Conservation (phyloP, 2,329 filamentous ascomycete species). For the Colletotrichum horii region DNA sequence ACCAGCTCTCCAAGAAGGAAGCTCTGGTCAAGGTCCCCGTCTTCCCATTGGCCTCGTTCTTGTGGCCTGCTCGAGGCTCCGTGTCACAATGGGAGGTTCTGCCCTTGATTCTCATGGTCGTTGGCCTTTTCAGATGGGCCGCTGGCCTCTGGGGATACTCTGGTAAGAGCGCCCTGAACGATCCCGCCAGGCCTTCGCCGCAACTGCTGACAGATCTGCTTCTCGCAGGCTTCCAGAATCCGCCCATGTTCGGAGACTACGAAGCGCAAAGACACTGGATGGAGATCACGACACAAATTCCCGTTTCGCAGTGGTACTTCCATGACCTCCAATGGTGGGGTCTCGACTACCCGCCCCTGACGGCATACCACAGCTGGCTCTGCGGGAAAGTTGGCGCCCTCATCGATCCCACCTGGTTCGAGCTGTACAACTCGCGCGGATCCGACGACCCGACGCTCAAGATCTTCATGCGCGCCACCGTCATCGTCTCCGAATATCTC, state of each 20-base stretch:
- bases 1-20: conserved; percentile 39
- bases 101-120: conserved; percentile 85
- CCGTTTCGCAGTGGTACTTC: conserved; percentile 96
- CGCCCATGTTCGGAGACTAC: conserved; percentile 95
- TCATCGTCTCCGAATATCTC: conserved; percentile 89
- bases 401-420: conserved; percentile 87
- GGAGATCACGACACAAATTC: conserved; percentile 90
- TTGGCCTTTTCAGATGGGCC: conserved; percentile 92
- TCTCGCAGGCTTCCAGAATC: conserved; percentile 71
- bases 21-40: conserved; percentile 66
- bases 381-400: conserved; percentile 82
- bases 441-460: conserved; percentile 81
- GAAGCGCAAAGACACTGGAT: conserved; percentile 99
- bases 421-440: conserved; percentile 81
- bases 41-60: conserved; percentile 91
- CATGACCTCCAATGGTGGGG: conserved; percentile 98
- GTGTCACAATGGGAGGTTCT: conserved; percentile 91
- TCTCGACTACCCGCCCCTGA: conserved; percentile 95
- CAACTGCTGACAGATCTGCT: conserved; percentile 14
- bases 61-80: conserved; percentile 87
- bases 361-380: conserved; percentile 98
- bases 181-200: neutral
- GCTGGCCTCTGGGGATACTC: conserved; percentile 95
- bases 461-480: conserved; percentile 94
- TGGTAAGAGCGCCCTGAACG: conserved; percentile 54